Conservation (phyloP, 164 flowering plant species). For the Magnolia sinica region DNA sequence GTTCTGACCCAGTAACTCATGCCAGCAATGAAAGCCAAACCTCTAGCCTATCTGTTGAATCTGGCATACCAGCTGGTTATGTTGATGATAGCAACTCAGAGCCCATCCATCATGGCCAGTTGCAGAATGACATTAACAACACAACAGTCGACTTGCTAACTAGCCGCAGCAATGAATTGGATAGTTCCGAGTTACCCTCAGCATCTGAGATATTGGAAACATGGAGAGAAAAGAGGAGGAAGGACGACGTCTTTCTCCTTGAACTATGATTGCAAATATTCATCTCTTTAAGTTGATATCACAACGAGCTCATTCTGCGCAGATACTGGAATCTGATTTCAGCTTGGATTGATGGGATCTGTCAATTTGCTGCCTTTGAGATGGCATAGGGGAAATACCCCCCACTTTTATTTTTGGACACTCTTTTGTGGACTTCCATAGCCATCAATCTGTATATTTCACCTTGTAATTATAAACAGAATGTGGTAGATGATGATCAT, state of each 20-base stretch:
- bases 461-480: no score
- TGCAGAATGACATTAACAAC: slow-evolving; percentile 15
- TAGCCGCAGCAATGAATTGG: slow-evolving; percentile 18
- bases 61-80: neutral
- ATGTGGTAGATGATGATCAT: no score
- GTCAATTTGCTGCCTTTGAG: no score
- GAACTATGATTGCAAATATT: slow-evolving; percentile 1
- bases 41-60: neutral
- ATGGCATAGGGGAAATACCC: no score
- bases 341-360: no score
- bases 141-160: slow-evolving; percentile 13
- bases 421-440: no score
- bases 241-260: slow-evolving; percentile 33
- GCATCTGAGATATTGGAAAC: slow-evolving; percentile 56
- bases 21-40: neutral
- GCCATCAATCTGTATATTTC: no score
- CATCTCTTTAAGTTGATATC: neutral
- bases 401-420: no score
- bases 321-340: no score
- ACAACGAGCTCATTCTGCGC: neutral
- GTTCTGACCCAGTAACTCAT: neutral
- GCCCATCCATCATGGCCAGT: neutral
- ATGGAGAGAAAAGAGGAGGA: slow-evolving; percentile 56
- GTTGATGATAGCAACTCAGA: slow-evolving; percentile 1
- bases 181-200: slow-evolving; percentile 38